Base-by-base conservation (phyloP, 768 basidiomycete genomes). In the Xerocomus brunneocitrinus region DNA sequence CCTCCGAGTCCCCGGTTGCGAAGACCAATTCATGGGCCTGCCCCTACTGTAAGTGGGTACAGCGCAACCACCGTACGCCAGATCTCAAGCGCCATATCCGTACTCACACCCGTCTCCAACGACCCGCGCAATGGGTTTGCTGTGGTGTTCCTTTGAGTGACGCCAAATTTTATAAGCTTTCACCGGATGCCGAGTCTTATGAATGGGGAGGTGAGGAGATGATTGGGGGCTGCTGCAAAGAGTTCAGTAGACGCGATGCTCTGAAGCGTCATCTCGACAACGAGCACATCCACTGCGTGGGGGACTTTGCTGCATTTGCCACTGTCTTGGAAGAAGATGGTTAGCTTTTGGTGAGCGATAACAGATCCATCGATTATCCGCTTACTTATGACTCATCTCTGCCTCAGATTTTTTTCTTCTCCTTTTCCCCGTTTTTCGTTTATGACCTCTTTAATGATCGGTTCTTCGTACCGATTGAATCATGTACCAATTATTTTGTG, bases 61-160 rank as follows among this genome's bases (percentile, higher is more conserved):
- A 79, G 58, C 63, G 57, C 35, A 81, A 79, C 67, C 69, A 70
- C 38, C 79, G 83, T 25, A 62, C 76, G 30, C 81, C 82, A 9
- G 84, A 85, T 60, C 79, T 80, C 62, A 77, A 76, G 63, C 77
- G 84, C 24, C 84, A 85, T 62, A 62, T 84, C 40, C 72, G 67
- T 41, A 82, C 82, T 2, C 83, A 84, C 46, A 72, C 71, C 31
- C 73, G 71, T 47, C 63, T 63, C 43, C 54, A 61, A 41, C 66
- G 71, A 8, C 70, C 71, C 27, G 67, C 70, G 6, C 70, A 66
- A 39, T 74, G 72, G 70, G 63, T 74, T 10, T 73, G 73, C 52
- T 72, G 69, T n/a, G 72, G 72, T 10, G 56, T 73, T 6, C 62
- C 66, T 30, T 8, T 65, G 5, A 54, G 62, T 43, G 63, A 68